Percentiles rank a stretch among this genome's conserved stretches.
Conservation (phyloP, 1,139 yeast genomes). For the Magnusiomyces ingens region DNA sequence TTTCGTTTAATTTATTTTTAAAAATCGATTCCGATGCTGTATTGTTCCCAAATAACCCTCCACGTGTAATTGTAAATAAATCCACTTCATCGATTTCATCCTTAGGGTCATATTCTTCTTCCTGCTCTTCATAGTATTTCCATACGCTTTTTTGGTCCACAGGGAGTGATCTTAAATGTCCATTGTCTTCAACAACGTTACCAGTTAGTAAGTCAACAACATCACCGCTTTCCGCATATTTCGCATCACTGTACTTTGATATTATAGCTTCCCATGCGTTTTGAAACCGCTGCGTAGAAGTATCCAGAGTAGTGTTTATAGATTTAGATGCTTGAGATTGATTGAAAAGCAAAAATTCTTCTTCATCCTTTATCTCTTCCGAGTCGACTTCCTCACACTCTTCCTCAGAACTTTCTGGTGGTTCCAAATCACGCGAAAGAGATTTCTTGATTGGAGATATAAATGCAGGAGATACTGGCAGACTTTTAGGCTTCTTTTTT, state of each 20-base stretch:
- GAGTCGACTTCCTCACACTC: background rate
- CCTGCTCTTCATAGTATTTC: background rate
- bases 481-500: too few species aligned
- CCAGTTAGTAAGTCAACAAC: conserved; percentile 9
- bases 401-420: background rate
- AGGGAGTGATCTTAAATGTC: conserved; percentile 7
- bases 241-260: conserved; percentile 6
- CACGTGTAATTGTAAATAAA: too few species aligned
- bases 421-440: background rate
- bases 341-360: background rate
- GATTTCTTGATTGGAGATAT: too few species aligned
- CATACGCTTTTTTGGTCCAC: background rate
- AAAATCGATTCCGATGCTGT: too few species aligned
- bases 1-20: too few species aligned
- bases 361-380: background rate
- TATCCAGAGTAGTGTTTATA: background rate
- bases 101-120: background rate
- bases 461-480: too few species aligned
- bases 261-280: conserved; percentile 8
- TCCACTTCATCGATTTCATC: background rate
- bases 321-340: background rate
- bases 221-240: conserved; percentile 5
- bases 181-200: conserved; percentile 8
- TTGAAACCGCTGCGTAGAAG: conserved; percentile 5
- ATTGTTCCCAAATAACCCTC: too few species aligned